Base-by-base conservation (phyloP, 2,329 filamentous ascomycete species). In the Dryadomyces sulphureus region DNA sequence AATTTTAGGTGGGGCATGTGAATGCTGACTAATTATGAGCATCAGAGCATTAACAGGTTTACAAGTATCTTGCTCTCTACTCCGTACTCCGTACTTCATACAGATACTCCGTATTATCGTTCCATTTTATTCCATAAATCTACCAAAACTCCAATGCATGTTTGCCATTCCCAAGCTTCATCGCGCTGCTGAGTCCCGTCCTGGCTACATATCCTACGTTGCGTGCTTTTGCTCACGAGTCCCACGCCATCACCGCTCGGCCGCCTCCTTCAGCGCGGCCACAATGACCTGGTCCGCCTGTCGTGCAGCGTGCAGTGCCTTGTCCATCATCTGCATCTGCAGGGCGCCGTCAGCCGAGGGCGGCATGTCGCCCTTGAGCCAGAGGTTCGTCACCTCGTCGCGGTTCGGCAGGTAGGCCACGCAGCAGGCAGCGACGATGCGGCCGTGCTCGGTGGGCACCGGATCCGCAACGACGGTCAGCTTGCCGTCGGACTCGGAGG, bases 371-470 rank as follows among this genome's bases (percentile, higher is more conserved):
- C 92, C 90, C 65, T 89, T 95, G 57, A 93, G 76, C 92, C 92
- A 98, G 17, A 96, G 63, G 58, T 94, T 89, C 8, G 90, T 95
- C 44, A 96, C 79, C 62, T 98, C 92, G 54, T 96, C 90, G 51
- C 89, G 73, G 20, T 72, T 74, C 44, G 88, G 84, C 53, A 96
- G 72, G 62, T 95, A 96, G 11, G 82, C 92, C 34, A 98, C 82
- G 51, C 92, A 87, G 63, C 87, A 94, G 41, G 85, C 86, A 11
- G 89, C 87, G 40, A 84, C 61, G 45, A 96, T 76, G 32, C 79
- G 73, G 24, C 76, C 68, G 59, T 94, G 86, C 58, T 95, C 88
- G 6, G 81, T 75, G 7, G 88, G 80, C 52, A 84, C 79, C 1
- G 89, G 88, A 60, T 96, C 90, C 41, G 94, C 66, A 21, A 94